Conservation (phyloP, 306 rosid genomes). For the Notholithocarpus densiflorus region DNA sequence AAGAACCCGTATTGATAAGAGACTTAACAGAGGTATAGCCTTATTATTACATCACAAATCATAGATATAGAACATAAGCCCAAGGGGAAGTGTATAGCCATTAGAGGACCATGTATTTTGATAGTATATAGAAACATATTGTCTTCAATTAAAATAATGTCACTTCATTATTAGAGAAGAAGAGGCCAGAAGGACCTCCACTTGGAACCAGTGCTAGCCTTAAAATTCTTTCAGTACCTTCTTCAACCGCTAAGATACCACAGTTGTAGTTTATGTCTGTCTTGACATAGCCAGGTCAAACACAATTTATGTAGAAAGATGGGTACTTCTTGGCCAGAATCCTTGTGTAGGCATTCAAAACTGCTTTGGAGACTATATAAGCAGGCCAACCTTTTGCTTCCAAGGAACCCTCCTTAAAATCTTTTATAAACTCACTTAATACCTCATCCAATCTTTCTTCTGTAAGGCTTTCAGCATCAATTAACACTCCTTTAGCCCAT, state of each 20-base stretch:
- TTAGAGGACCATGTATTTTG: neutral
- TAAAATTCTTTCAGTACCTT: neutral
- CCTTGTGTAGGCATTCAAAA: conserved; percentile 16
- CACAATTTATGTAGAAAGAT: neutral
- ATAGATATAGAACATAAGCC: neutral
- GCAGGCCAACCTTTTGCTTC: neutral
- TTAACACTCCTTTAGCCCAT: neutral
- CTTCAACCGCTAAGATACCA: neutral
- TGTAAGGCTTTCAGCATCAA: neutral
- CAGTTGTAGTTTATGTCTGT: neutral
- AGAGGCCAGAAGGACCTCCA: conserved; percentile 4
- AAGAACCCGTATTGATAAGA: too few relatives aligned
- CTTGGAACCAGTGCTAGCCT: neutral
- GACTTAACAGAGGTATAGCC: too few relatives aligned
- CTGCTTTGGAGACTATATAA: conserved; percentile 5
- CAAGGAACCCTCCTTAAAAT: conserved; percentile 3
- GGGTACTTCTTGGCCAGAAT: conserved; percentile 7
- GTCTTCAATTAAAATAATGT: neutral
- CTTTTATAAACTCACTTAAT: neutral
- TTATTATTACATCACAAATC: too few relatives aligned
- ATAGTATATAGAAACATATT: neutral
- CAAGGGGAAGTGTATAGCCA: neutral
- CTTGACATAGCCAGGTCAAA: conserved; percentile 1
- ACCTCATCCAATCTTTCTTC: conserved; percentile 15
- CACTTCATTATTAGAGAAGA: neutral